Percentiles rank a stretch among this genome's conserved stretches.
phyloP scores from a whole-genome alignment of 805 yeast species.

The Candida gorgasii region DNA sequence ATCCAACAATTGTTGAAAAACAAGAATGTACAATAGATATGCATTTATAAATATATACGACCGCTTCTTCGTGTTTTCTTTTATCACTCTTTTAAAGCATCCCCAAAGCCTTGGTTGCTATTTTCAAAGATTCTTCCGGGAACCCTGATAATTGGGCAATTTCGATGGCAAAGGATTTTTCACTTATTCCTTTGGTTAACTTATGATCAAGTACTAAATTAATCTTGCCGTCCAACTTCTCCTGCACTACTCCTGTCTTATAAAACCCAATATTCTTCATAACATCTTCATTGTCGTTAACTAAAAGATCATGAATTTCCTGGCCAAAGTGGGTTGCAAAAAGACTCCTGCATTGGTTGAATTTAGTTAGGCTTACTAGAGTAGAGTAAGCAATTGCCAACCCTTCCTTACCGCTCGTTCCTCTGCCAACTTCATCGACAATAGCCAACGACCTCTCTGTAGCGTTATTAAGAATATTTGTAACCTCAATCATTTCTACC shows the following conservation, averaged over 20 bases:
- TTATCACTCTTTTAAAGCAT: neutral
- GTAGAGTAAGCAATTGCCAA: conserved; percentile 82
- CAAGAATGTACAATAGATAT: conserved; percentile 15
- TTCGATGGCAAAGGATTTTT: conserved; percentile 71
- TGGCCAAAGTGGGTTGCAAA: conserved; percentile 83
- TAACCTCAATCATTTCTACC: conserved; percentile 76
- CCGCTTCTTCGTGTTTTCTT: neutral
- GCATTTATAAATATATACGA: conserved; percentile 5
- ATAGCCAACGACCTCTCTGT: conserved; percentile 62
- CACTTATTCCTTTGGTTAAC: conserved; percentile 66
- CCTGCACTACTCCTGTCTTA: conserved; percentile 31
- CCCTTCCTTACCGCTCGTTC: conserved; percentile 85
- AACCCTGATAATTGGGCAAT: conserved; percentile 81
- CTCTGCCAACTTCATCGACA: conserved; percentile 81
- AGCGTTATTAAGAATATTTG: conserved; percentile 55
- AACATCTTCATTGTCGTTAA: conserved; percentile 13
- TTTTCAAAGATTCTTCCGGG: conserved; percentile 56
- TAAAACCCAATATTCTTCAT: conserved; percentile 27
- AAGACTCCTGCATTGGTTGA: conserved; percentile 67
- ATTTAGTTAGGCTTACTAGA: conserved; percentile 51
- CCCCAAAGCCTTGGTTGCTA: conserved; percentile 38
- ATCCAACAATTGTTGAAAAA: conserved; percentile 24
- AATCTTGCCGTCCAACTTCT: conserved; percentile 15
- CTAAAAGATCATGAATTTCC: conserved; percentile 39
- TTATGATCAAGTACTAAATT: conserved; percentile 53